Conservation (phyloP, 169 alveolate genomes). For the Plasmodium cynomolgi region DNA sequence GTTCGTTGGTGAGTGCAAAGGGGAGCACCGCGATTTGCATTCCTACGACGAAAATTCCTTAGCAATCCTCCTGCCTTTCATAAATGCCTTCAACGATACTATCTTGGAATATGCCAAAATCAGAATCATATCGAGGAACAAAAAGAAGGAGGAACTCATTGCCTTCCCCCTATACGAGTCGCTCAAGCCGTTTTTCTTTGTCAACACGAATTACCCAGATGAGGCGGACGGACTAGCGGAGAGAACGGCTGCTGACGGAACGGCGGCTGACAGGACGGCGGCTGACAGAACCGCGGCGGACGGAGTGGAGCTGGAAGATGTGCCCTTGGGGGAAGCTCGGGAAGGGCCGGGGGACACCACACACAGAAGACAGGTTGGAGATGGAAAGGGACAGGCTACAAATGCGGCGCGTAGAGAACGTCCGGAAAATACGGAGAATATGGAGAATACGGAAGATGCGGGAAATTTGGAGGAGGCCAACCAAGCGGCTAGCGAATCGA, state of each 20-base stretch:
- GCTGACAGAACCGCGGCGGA: not conserved
- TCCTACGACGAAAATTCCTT: not conserved
- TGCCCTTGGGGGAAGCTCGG: not conserved
- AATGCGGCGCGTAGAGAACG: not conserved
- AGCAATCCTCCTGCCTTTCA: constrained; percentile 28
- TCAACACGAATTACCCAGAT: constrained; percentile 11
- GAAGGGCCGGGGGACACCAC: not conserved
- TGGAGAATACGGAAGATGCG: not conserved
- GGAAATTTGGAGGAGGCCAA: not conserved
- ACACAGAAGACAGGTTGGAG: not conserved
- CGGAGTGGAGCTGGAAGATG: not conserved
- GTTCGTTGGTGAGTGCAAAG: not conserved
- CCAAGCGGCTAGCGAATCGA: not conserved
- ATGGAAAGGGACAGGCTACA: not conserved
- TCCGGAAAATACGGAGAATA: not conserved
- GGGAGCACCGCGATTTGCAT: not conserved
- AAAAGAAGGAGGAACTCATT: constrained; percentile 69
- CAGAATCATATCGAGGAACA: constrained; percentile 43
- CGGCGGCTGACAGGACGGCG: not conserved
- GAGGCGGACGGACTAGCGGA: not conserved
- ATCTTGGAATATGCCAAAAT: constrained; percentile 50
- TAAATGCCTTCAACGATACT: constrained; percentile 30
- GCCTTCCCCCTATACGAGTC: constrained; percentile 70
- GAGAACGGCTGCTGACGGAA: not conserved
- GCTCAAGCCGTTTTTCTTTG: constrained; percentile 64